Percentiles rank a stretch among this genome's conserved stretches.
Conservation (phyloP, 73 alveolate genomes). For the Tetrahymena elliotti region DNA sequence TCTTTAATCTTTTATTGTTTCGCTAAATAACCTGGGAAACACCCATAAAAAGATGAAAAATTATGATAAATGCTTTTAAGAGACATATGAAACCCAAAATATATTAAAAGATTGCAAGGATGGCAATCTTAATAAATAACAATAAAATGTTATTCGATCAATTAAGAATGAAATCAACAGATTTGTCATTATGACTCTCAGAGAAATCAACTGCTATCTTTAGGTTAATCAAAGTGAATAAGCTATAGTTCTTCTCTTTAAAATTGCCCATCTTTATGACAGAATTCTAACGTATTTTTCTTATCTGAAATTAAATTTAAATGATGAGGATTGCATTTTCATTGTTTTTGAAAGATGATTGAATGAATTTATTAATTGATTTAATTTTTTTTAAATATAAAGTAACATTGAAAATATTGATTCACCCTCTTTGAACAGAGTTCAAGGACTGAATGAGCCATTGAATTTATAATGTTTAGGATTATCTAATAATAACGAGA, state of each 20-base stretch:
- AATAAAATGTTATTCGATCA: neutral
- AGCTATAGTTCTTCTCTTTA: neutral
- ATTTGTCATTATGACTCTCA: neutral
- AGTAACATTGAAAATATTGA: no score
- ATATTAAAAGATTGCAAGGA: neutral
- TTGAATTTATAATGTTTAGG: neutral
- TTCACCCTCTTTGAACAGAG: no score
- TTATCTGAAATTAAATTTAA: no score
- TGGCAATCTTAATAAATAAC: neutral
- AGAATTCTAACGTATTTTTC: neutral
- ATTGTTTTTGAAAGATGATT: neutral
- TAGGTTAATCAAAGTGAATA: neutral
- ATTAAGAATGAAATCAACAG: neutral
- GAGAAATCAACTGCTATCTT: neutral
- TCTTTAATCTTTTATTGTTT: neutral
- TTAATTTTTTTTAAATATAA: neutral
- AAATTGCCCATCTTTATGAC: neutral
- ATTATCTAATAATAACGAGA: neutral
- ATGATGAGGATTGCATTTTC: no score
- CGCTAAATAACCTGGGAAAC: neutral
- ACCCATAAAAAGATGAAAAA: neutral
- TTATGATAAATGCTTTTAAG: neutral
- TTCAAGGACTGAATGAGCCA: neutral
- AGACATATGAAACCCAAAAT: neutral
- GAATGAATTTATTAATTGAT: neutral